Conservation (phyloP, 192 early-diverging fungal genomes). For the Spinellus fusiger region DNA sequence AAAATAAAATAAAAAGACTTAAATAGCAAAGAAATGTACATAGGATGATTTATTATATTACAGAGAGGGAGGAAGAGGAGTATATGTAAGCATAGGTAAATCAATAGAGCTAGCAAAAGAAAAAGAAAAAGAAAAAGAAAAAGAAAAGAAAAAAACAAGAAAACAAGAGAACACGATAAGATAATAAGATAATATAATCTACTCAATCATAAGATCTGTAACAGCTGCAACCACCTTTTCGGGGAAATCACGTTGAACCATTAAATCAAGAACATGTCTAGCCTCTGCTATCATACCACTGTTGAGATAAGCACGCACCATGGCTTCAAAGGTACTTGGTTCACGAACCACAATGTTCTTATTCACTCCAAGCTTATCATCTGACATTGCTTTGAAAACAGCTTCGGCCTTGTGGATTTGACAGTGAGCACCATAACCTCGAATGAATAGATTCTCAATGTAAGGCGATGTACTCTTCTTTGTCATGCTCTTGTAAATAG, state of each 20-base stretch:
- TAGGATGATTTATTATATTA: too few species aligned
- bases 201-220: conserved; percentile 20
- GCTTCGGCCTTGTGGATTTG: conserved; percentile 33
- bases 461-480: conserved; percentile 37
- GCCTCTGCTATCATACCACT: conserved; percentile 36
- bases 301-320: conserved; percentile 48
- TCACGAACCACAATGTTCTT: conserved; percentile 37
- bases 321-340: conserved; percentile 54
- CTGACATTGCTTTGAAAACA: conserved; percentile 46
- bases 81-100: too few species aligned
- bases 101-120: neutral
- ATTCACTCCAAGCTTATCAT: conserved; percentile 23
- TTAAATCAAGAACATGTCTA: conserved; percentile 22
- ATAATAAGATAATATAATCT: neutral
- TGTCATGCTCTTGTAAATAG: conserved; percentile 39
- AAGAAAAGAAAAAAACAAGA: neutral
- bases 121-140: neutral
- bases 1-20: too few species aligned
- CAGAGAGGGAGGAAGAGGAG: too few species aligned
- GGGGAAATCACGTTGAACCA: conserved; percentile 37
- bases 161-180: neutral
- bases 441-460: conserved; percentile 55
- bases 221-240: conserved; percentile 33
- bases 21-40: too few species aligned
- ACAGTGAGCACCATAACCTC: conserved; percentile 42